Base-by-base conservation (phyloP, 2,329 filamentous ascomycete species). In the Ascochyta koolunga region DNA sequence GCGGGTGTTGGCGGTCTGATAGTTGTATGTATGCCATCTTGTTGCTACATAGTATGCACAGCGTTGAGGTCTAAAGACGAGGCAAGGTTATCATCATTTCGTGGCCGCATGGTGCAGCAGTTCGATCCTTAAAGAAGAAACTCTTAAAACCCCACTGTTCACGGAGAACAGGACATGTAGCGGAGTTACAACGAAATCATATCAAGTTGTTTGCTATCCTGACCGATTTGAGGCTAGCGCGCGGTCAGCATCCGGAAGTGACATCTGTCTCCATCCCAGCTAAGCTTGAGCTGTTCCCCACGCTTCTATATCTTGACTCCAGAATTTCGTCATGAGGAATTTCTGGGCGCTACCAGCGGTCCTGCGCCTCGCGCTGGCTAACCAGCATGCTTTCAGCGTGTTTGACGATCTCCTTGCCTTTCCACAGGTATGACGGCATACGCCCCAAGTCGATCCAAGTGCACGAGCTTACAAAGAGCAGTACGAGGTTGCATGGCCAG, bases 401-500 rank as follows among this genome's bases (percentile, higher is more conserved):
- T 87, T 95, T 68, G 91, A 96, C 70, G 93, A 97, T 72, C 76
- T 96, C 45, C 82, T 96, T 51, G 91, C 91, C 16, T 91, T 89
- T 76, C 93, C 93, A 10, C 91, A 95, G 83, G 90, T 93, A 80
- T 60, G 80, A 57, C 58, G 45, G 53, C 43, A 49, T 50, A 19
- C 43, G 10, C 9, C 11, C 4, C 36, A 13, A 18, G 24, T 24
- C 15, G 7, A 16, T 5, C 10, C 24, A 22, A 25, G 48, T 27
- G 35, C 33, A 47, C 21, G 50, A 52, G 53, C 61, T 68, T 51
- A 51, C 16, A 22, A 24, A 13, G 5, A 24, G 32, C 71, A 97
- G 88, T 97, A 90, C 70, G 89, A 95, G 69, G 82, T 97, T 24
- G 77, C 88, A 32, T 93, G 93, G 71, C 85, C 88, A 7, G 84